phyloP scores from a whole-genome alignment of 345 rosid genomes.

The Eucalyptus camaldulensis region DNA sequence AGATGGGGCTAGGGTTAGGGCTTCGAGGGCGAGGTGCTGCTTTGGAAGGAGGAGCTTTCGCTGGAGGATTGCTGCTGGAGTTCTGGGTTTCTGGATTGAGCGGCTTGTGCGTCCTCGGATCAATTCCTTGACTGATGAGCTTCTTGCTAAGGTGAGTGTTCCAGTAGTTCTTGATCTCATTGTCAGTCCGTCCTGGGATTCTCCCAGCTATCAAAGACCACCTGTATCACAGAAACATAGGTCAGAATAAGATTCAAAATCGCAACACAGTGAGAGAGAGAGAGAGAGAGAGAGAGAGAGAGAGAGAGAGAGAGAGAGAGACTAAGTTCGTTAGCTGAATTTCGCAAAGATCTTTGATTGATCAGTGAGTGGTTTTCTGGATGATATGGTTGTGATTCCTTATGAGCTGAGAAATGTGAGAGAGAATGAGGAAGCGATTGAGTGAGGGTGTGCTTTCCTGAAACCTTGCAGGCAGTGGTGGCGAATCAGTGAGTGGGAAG shows the following conservation, averaged over 20 bases:
- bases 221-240: constrained; percentile 1
- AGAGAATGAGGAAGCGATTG: background rate
- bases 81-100: constrained; percentile 4
- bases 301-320: background rate
- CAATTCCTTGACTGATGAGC: constrained; percentile 50
- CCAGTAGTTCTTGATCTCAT: constrained; percentile 70
- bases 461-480: background rate
- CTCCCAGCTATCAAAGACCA: constrained; percentile 68
- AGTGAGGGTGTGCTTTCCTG: background rate
- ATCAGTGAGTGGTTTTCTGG: background rate
- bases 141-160: constrained; percentile 61
- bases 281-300: background rate
- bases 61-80: background rate
- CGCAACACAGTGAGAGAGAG: background rate
- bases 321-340: background rate
- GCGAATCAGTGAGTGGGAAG: background rate
- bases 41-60: constrained; percentile 4
- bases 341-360: background rate
- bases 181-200: constrained; percentile 56
- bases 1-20: background rate
- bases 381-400: background rate
- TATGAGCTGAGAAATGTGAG: background rate
- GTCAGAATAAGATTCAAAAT: background rate
- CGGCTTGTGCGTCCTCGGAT: constrained; percentile 58
- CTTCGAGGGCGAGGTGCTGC: background rate